Base-by-base conservation (phyloP, 495 filamentous ascomycete species). In the Friedmanniomyces endolithicus region DNA sequence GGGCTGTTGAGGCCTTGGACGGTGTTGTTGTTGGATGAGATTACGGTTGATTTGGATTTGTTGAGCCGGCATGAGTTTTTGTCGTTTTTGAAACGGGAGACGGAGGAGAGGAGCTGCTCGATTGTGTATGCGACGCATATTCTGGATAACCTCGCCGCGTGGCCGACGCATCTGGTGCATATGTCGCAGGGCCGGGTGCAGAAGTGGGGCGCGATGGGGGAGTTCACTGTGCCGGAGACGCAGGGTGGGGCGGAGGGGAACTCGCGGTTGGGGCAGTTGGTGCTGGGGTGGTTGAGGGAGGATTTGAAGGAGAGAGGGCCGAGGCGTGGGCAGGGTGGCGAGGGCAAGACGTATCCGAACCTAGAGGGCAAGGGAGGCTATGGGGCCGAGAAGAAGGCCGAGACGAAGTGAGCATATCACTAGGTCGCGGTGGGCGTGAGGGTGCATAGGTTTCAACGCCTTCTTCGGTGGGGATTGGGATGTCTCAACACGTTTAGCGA, bases 41-140 rank as follows among this genome's bases (percentile, higher is more conserved):
- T 99, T 60, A 99, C 92, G 1, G 94, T 99, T 4, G 92, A 99
- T 67, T 67, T 99, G 56, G 92, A 99, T 62, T 74, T 99, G 25
- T 75, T 96, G 55, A 85, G 78, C 29, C 75, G 92, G 12, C 78
- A 78, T 55, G 83, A 88, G 61, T 99, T 99, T 67, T 73, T 99
- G n/a, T 68, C 72, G 1, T 99, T 88, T 66, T 65, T 99, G 64
- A 86, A 87, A 65, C 74, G 75, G 20, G 92, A 99, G 77, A 96
- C 92, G 0, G 84, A 89, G 72, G 71, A 63, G 7, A 71, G 94
- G 46, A 69, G 78, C 11, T 95, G 88, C 65, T 95, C 92, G 1
- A 85, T 99, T 60, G 90, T 97, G 24, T 99, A 99, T 69, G 92
- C 92, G 23, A 97, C 92, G 19, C 92, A 99, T 67, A 95, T 99